Conservation (phyloP, 805 yeast genomes). For the Teunomyces lycoperdinae region DNA sequence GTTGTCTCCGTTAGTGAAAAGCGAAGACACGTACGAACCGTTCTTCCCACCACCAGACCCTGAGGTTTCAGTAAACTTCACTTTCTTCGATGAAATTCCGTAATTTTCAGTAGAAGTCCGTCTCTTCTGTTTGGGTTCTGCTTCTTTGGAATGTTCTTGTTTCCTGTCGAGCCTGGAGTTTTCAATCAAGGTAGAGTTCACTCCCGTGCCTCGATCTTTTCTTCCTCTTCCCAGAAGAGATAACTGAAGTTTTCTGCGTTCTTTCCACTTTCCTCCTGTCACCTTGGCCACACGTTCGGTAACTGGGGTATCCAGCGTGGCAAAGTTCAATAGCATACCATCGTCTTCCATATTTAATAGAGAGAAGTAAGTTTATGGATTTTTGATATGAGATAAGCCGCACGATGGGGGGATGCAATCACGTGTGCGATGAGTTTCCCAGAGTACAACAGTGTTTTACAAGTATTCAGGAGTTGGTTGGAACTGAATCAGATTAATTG, state of each 20-base stretch:
- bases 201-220: constrained; percentile 23
- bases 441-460: not conserved
- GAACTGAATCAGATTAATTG: not conserved
- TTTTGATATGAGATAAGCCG: not conserved
- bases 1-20: constrained; percentile 49
- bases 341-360: constrained; percentile 46
- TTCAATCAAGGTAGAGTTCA: constrained; percentile 25
- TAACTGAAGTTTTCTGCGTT: constrained; percentile 62
- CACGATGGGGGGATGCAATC: constrained; percentile 3
- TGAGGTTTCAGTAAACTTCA: constrained; percentile 44
- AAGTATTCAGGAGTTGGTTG: no score
- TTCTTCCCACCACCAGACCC: constrained; percentile 55
- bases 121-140: constrained; percentile 3
- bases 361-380: not conserved
- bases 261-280: constrained; percentile 80
- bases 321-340: constrained; percentile 74
- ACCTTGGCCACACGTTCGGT: constrained; percentile 39
- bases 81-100: constrained; percentile 30
- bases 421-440: not conserved
- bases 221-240: constrained; percentile 45
- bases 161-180: constrained; percentile 8
- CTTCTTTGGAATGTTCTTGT: not conserved
- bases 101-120: not conserved
- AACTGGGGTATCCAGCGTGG: constrained; percentile 22
- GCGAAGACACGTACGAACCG: constrained; percentile 76